Conservation (phyloP, 768 basidiomycete genomes). For the Hericium alpestre region DNA sequence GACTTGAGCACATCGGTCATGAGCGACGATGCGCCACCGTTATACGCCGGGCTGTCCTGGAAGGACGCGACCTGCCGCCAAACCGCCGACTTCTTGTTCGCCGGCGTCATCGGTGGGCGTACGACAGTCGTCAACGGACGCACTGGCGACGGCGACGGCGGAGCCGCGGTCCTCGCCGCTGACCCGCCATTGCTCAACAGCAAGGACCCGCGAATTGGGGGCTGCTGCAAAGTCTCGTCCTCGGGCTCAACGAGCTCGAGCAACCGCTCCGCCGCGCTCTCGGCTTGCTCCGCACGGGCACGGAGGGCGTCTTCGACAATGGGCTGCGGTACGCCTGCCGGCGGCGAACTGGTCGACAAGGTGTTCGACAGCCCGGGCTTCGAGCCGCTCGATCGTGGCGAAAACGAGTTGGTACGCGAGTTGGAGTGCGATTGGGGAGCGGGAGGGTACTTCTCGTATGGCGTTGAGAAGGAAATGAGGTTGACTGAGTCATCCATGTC, state of each 20-base stretch:
- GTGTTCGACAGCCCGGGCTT: constrained; percentile 42
- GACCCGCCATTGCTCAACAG: constrained; percentile 19
- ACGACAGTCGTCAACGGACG: constrained; percentile 24
- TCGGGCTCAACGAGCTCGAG: constrained; percentile 81
- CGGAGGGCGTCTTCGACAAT: constrained; percentile 77
- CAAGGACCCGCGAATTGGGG: constrained; percentile 3
- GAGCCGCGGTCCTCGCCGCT: constrained; percentile 31
- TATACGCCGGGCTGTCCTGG: constrained; percentile 66
- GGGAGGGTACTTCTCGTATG: constrained; percentile 42
- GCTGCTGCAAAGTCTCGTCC: constrained; percentile 28
- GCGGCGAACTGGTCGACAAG: constrained; percentile 38
- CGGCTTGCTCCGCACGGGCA: constrained; percentile 85
- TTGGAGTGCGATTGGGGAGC: constrained; percentile 23
- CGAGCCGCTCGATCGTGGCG: constrained; percentile 40
- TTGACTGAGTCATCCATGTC: constrained; percentile 44
- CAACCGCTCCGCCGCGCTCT: constrained; percentile 82
- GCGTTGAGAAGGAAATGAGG: constrained; percentile 62
- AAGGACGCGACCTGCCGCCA: constrained; percentile 72
- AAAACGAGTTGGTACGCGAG: constrained; percentile 36
- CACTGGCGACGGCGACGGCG: constrained; percentile 22
- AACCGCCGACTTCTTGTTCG: constrained; percentile 43
- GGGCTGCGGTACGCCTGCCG: constrained; percentile 33
- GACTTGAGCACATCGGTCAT: constrained; percentile 21
- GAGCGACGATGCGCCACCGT: constrained; percentile 49
- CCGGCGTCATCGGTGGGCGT: constrained; percentile 52